These are phyloP conservation scores for Powellomyces hirtus DNA, from an alignment of 192 early-diverging fungal species.

Conservation along the genomic window DNA sequence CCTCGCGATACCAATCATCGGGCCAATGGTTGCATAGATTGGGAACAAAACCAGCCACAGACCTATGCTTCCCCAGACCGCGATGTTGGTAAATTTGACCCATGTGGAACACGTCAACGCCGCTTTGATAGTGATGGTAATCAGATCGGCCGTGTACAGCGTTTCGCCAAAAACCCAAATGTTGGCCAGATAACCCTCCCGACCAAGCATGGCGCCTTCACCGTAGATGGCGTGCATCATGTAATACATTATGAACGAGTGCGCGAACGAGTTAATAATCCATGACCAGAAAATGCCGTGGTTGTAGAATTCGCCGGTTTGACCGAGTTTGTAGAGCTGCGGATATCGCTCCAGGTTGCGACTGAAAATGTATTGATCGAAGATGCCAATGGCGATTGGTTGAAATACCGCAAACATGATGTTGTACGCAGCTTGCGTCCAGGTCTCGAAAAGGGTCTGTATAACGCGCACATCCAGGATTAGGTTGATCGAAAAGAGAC, in stretches of 20 bases:
- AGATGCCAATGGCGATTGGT: constrained; percentile 94
- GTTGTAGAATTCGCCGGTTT: constrained; percentile 68
- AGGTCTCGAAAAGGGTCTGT: constrained; percentile 95
- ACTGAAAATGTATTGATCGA: constrained; percentile 92
- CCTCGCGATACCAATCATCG: constrained; percentile 50
- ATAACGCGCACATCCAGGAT: too few species aligned
- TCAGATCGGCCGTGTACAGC: constrained; percentile 84
- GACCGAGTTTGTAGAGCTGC: constrained; percentile 81
- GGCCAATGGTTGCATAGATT: constrained; percentile 73
- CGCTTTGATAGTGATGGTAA: constrained; percentile 87
- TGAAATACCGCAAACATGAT: constrained; percentile 93
- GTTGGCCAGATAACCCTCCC: constrained; percentile 71
- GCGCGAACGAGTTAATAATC: constrained; percentile 88
- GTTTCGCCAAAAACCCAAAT: constrained; percentile 90
- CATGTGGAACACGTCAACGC: constrained; percentile 87
- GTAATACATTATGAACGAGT: constrained; percentile 85
- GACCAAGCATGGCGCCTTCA: constrained; percentile 62
- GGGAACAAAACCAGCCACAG: constrained; percentile 90
- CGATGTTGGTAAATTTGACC: constrained; percentile 92
- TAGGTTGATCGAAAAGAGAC: too few species aligned
- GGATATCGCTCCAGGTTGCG: constrained; percentile 95
- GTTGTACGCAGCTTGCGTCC: constrained; percentile 94
- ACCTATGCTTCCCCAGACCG: constrained; percentile 84
- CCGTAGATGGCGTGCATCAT: constrained; percentile 63
- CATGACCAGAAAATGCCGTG: constrained; percentile 88